phyloP scores from a whole-genome alignment of 2,329 filamentous ascomycete species.

The Truncatella angustata region DNA sequence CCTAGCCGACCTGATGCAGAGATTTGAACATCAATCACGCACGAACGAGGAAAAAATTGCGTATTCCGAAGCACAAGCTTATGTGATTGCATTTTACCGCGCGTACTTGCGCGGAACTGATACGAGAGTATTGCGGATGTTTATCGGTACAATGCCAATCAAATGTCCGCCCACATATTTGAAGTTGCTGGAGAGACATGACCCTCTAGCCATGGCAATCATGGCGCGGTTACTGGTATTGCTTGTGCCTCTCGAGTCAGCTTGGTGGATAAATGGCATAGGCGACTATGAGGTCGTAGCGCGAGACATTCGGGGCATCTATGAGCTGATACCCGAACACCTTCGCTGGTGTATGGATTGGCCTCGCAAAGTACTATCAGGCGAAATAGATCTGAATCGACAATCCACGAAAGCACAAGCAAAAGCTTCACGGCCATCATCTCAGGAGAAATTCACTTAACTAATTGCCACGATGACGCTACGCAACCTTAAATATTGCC shows the following conservation, averaged over 20 bases:
- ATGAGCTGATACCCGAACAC: neutral
- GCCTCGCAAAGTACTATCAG: neutral
- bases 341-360: constrained; percentile 7
- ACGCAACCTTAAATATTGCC: too few relatives aligned
- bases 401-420: too few relatives aligned
- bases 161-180: neutral
- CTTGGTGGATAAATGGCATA: constrained; percentile 9
- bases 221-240: neutral
- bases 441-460: too few relatives aligned
- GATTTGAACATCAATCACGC: neutral
- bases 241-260: neutral
- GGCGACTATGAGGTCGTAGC: constrained; percentile 10
- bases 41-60: neutral
- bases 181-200: neutral
- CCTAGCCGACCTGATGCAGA: neutral
- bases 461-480: too few relatives aligned
- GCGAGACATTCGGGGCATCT: constrained; percentile 7
- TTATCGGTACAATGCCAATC: constrained; percentile 4
- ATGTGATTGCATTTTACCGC: constrained; percentile 5
- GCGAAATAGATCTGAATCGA: neutral
- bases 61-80: neutral
- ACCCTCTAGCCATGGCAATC: constrained; percentile 5
- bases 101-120: neutral
- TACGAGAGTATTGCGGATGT: neutral
- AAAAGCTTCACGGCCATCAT: too few relatives aligned